Evolutionary conservation across 1,284 basidiomycete species (phyloP).

Genomic region (Malassezia dermatis): DNA sequence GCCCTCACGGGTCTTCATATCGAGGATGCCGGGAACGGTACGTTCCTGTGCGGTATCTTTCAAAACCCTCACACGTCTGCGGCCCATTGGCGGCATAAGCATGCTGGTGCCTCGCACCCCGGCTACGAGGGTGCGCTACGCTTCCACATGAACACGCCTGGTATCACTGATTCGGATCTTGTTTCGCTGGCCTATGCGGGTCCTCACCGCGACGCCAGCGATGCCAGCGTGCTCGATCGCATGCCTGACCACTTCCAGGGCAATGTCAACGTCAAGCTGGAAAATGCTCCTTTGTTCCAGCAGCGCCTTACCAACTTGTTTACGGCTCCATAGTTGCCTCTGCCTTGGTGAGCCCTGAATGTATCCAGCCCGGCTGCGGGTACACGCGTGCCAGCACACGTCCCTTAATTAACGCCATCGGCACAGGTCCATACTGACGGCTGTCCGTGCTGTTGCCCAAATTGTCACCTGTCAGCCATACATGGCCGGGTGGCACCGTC

Average conservation of each 20-base stretch:
- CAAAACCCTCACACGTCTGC: neutral
- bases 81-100: constrained; percentile 9
- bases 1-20: constrained; percentile 12
- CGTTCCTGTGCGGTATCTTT: constrained; percentile 6
- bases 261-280: constrained; percentile 14
- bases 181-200: constrained; percentile 8
- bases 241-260: constrained; percentile 15
- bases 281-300: constrained; percentile 16
- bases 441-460: constrained; percentile 73
- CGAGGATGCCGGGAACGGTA: neutral
- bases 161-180: neutral
- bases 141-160: constrained; percentile 9
- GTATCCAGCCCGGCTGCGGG: constrained; percentile 8
- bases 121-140: constrained; percentile 1
- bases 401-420: constrained; percentile 68
- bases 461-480: constrained; percentile 94
- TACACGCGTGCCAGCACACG: constrained; percentile 56
- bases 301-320: constrained; percentile 7
- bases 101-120: neutral
- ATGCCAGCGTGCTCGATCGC: neutral
- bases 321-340: neutral
- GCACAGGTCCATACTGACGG: constrained; percentile 78
- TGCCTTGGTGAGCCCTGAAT: neutral
- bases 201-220: neutral
- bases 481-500: constrained; percentile 28